phyloP scores from a whole-genome alignment of 345 rosid genomes.

The Eucalyptus camaldulensis region DNA sequence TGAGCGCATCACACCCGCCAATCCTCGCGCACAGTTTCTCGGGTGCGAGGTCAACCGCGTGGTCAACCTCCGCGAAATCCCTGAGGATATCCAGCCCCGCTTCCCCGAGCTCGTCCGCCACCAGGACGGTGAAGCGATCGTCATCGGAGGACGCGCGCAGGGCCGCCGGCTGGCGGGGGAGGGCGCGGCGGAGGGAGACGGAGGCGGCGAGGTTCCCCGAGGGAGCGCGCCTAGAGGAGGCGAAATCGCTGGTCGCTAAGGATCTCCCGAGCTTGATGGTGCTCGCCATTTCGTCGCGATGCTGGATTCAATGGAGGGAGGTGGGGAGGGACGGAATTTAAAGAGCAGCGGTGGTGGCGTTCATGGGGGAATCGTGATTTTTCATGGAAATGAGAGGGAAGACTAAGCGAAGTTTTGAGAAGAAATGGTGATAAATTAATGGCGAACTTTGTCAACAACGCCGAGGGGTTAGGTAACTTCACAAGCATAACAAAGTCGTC shows the following conservation, averaged over 20 bases:
- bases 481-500: not conserved
- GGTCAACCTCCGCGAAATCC: conserved; percentile 47
- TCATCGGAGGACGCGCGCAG: not conserved
- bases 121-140: conserved; percentile 62
- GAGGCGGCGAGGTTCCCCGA: conserved; percentile 1
- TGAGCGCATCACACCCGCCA: conserved; percentile 74
- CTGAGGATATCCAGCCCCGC: conserved; percentile 53
- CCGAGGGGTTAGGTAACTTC: not conserved
- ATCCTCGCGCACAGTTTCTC: conserved; percentile 87
- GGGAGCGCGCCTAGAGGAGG: not conserved
- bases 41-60: conserved; percentile 60
- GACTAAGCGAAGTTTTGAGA: not conserved
- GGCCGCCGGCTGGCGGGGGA: not conserved
- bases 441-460: not conserved
- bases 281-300: not conserved
- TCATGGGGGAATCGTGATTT: not conserved
- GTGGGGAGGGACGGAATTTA: not conserved
- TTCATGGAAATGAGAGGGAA: not conserved
- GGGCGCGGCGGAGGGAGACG: not conserved
- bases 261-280: not conserved
- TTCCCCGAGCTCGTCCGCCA: conserved; percentile 76
- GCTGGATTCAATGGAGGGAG: not conserved
- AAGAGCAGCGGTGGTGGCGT: not conserved
- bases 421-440: not conserved
- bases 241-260: not conserved